Evolutionary conservation across 371 early-diverging fungal species (phyloP), one percentile per base, ranked within the genome.

Genomic region (Mycotypha africana): DNA sequence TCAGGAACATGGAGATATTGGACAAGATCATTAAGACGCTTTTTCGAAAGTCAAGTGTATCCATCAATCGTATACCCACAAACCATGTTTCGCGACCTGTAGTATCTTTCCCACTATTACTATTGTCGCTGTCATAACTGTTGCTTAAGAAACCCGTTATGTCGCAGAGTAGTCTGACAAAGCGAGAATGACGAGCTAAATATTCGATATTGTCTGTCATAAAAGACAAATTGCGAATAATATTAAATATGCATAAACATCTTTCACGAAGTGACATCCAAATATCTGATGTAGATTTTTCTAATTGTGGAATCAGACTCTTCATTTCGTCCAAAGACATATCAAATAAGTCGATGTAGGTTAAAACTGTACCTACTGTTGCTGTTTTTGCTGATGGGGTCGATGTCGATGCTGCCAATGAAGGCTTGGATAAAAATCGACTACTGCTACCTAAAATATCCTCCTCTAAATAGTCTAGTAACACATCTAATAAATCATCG

Each of bases 141-240:
- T n/a, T n/a, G n/a, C n/a, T n/a, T n/a, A n/a, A n/a, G n/a, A n/a
- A n/a, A n/a, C n/a, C n/a, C n/a, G n/a, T n/a, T 12, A 57, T 38
- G 14, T 63, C 45, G 7, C 51, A 44, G 41, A 81, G 23, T 0
- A 70, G 46, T 1, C 53, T 45, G 3, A 78, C 49, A 60, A 84
- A 81, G 7, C 84, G 79, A 4, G 47, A 42, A 40, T 82, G 75
- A 9, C 54, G 59, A 3, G 81, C 81, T 16, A 82, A 58, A 40
- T 68, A 84, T 37, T 76, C 75, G 33, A 74, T 65, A 52, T 85
- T 85, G 9, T 70, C 75, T 1, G 61, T 67, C 52, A 78, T 62
- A 55, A 85, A 85, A 6, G 86, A 81, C 34, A 85, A 45, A 38
- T 84, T 85, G 20, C 82, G 75, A 19, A 85, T 55, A 26, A 78